Percentiles rank a stretch among this genome's conserved stretches.
These are phyloP conservation scores for Aspergillus tanneri DNA, from an alignment of 2,329 filamentous ascomycete species.

Conservation along the genomic window DNA sequence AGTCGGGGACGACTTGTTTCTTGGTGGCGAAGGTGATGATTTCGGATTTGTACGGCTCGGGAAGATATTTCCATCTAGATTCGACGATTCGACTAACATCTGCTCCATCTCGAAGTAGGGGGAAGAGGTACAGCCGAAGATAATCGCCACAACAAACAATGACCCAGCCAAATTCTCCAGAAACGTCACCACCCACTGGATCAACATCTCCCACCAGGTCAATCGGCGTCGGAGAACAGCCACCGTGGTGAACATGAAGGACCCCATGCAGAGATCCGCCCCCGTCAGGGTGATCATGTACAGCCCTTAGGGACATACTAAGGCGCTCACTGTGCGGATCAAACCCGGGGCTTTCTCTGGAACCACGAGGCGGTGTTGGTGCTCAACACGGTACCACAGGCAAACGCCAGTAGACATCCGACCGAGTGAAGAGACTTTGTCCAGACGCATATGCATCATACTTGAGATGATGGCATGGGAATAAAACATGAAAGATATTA, in stretches of 20 bases:
- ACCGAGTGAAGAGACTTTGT: conserved; percentile 55
- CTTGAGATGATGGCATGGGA: too few relatives aligned
- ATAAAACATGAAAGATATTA: too few relatives aligned
- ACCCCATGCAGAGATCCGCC: conserved; percentile 51
- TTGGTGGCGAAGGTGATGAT: conserved; percentile 49
- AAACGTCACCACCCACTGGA: conserved; percentile 50
- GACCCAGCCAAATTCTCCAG: conserved; percentile 52
- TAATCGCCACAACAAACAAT: conserved; percentile 50
- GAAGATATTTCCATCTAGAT: conserved; percentile 48
- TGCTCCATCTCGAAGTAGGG: too few relatives aligned
- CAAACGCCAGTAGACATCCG: conserved; percentile 54
- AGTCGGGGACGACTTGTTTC: conserved; percentile 51
- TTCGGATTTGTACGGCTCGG: conserved; percentile 46
- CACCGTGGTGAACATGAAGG: conserved; percentile 49
- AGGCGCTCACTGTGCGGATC: conserved; percentile 46
- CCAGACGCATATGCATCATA: conserved; percentile 53
- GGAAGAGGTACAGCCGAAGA: conserved; percentile 47
- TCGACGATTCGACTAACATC: too few relatives aligned
- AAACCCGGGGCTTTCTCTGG: conserved; percentile 51
- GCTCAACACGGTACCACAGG: conserved; percentile 49
- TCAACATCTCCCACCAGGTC: conserved; percentile 36
- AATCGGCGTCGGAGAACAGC: conserved; percentile 46
- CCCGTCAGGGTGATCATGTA: conserved; percentile 52
- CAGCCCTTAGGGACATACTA: conserved; percentile 53
- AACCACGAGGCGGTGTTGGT: conserved; percentile 51